Base-by-base conservation (phyloP, 495 filamentous ascomycete species). In the Hypoxylon crocopeplum region DNA sequence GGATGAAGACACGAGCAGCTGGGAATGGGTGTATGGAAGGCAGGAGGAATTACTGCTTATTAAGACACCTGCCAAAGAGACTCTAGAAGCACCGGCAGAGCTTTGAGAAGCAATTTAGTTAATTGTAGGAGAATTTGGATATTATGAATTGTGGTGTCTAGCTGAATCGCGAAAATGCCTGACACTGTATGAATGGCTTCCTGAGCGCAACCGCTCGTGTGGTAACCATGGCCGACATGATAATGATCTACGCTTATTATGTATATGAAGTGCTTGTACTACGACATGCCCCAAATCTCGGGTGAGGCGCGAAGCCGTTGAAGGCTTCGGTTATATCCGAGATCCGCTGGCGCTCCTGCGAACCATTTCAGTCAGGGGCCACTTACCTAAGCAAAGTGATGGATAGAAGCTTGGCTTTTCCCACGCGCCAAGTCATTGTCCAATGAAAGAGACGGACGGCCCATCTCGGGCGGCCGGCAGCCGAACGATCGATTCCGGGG, bases 11-110 rank as follows among this genome's bases (percentile, higher is more conserved):
- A 59, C 55, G 16, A 49, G 67, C 21, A 44, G 56, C 2, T 80
- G 76, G 76, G 67, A 74, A 20, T 80, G 77, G 77, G 77, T 75
- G 1, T 76, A 73, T 42, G 77, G 72, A 10, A 62, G 70, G 42
- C 77, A 80, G 59, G 70, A 78, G 48, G 45, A 67, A 25, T 76
- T 78, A 38, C 70, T 77, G 54, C 33, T 80, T 4, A 62, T 79
- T 32, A 64, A 52, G 16, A 72, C 69, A 6, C 59, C 71, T 5
- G 51, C 44, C 11, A 22, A 48, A 32, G 51, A 60, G 13, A 22
- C 6, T 4, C 15, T 22, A 5, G 29, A 49, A 46, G 22, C 12
- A 7, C 24, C 47, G 5, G 8, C 33, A n/a, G 67, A 69, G 24
- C 50, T 69, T 7, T 69, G 22, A 56, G 21, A 1, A 3, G 2